phyloP scores from a whole-genome alignment of 2,329 filamentous ascomycete genomes.

The Phaeoacremonium minimum region DNA sequence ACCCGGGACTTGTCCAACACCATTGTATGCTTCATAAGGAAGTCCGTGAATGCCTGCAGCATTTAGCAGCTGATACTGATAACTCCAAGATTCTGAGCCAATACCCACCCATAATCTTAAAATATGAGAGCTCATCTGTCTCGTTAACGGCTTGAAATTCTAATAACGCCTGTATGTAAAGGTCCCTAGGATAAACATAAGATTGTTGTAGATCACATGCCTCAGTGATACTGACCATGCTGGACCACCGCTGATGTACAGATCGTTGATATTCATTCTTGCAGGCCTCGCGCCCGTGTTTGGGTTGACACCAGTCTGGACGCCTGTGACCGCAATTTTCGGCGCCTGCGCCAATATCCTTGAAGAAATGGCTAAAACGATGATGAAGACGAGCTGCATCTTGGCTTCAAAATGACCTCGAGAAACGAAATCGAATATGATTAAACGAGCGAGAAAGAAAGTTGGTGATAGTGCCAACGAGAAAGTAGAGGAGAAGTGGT shows the following conservation, averaged over 20 bases:
- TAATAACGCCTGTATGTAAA: conserved; percentile 42
- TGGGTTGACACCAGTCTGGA: conserved; percentile 26
- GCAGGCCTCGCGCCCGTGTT: conserved; percentile 34
- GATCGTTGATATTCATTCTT: conserved; percentile 41
- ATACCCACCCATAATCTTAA: conserved; percentile 39
- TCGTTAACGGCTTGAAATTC: conserved; percentile 35
- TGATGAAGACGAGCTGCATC: too few relatives aligned
- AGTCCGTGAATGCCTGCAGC: conserved; percentile 25
- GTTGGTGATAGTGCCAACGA: too few relatives aligned
- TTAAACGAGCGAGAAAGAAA: too few relatives aligned
- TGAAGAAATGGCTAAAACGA: too few relatives aligned
- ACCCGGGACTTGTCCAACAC: conserved; percentile 23
- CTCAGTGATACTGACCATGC: conserved; percentile 33
- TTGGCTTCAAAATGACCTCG: too few relatives aligned
- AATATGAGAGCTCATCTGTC: conserved; percentile 41
- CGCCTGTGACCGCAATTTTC: conserved; percentile 27
- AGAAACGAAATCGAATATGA: too few relatives aligned
- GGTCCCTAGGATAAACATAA: too few relatives aligned
- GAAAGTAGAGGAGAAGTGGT: too few relatives aligned
- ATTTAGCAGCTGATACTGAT: conserved; percentile 4
- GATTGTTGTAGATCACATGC: too few relatives aligned
- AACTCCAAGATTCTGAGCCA: conserved; percentile 4
- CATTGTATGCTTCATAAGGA: conserved; percentile 28
- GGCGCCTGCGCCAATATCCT: conserved; percentile 2
- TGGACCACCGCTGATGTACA: conserved; percentile 34